Conservation (phyloP, 2,329 filamentous ascomycete species). For the Curvularia hawaiiensis region DNA sequence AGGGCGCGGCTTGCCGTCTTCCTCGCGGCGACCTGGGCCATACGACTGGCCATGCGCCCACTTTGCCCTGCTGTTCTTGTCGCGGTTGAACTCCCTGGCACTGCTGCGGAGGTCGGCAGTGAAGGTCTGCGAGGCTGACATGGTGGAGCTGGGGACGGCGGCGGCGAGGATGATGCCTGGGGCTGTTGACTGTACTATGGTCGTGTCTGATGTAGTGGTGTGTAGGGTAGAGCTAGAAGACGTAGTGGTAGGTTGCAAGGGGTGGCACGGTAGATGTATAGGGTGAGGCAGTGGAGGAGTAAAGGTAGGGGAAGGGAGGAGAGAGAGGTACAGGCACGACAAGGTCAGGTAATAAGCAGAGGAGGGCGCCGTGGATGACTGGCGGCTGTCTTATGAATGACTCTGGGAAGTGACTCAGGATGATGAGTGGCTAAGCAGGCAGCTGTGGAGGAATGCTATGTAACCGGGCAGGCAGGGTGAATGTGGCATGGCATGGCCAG, state of each 20-base stretch:
- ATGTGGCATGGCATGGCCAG: not conserved
- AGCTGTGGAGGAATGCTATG: slow-evolving; percentile 7
- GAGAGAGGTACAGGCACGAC: slow-evolving; percentile 13
- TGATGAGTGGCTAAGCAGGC: slow-evolving; percentile 18
- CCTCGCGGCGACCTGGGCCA: slow-evolving; percentile 45
- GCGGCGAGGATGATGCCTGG: slow-evolving; percentile 8
- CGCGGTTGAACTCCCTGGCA: slow-evolving; percentile 59
- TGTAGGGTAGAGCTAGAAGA: not conserved
- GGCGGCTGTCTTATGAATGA: slow-evolving; percentile 42
- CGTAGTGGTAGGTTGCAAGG: not conserved
- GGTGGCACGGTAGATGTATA: not conserved
- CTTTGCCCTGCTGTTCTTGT: slow-evolving; percentile 56
- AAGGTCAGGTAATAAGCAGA: slow-evolving; percentile 32
- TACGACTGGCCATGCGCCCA: slow-evolving; percentile 54
- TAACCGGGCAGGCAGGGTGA: too few relatives aligned
- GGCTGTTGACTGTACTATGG: not conserved
- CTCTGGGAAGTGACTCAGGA: slow-evolving; percentile 44
- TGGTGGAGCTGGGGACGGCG: slow-evolving; percentile 30
- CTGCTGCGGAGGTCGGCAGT: slow-evolving; percentile 60
- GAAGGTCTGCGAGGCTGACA: slow-evolving; percentile 55
- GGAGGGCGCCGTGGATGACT: slow-evolving; percentile 40
- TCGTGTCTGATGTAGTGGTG: not conserved
- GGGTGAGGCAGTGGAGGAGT: not conserved
- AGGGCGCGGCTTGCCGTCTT: slow-evolving; percentile 45
- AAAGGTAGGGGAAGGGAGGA: slow-evolving; percentile 4